Evolutionary conservation across 1,284 basidiomycete genomes (phyloP), one percentile per base, ranked within the genome.

Genomic region (Rhodotorula sp.): DNA sequence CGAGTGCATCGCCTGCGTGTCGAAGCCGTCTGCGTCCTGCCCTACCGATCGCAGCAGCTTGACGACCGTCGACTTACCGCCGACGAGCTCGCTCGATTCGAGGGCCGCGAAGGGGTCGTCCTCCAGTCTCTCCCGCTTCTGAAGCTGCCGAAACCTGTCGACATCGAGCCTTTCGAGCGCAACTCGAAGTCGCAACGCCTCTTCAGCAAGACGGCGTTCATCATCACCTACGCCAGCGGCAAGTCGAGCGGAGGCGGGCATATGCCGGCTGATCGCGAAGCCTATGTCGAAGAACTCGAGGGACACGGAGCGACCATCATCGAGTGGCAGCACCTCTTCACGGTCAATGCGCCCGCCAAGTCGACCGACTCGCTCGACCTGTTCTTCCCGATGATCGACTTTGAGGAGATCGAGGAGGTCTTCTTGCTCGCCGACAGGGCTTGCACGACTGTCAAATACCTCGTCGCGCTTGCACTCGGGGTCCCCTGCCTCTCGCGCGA

Each of bases 381-480:
- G 36, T 20, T 20, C 9, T 74, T 74, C 61, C 53, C 55, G 9
- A 8, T 4, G 11, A 36, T 15, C 44, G 59, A 65, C 17, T 62
- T 68, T 27, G 62, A 68, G 19, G 59, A 66, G 1, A 64, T 80
- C 44, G 83, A 87, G 19, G 84, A 86, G 22, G 82, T 92, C 32
- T 88, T 92, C 77, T 82, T 92, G 32, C 74, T 92, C 22, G 86
- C 89, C 0, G 86, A 89, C 71, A 84, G 85, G 36, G 78, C 83
- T 13, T 85, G 84, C 68, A 85, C 86, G 68, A 93, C 90, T 70
- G 84, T 88, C 7, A 94, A 93, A 79, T 91, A 86, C 76, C 82
- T 94, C 61, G 84, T 89, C 9, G 90, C 92, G 10, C 84, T 95
- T 39, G 91, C 90, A 0, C 82, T 92, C 36, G 92, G 92, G 10